Base-by-base conservation (phyloP, 2,329 filamentous ascomycete genomes). In the Achaetomium macrosporum region DNA sequence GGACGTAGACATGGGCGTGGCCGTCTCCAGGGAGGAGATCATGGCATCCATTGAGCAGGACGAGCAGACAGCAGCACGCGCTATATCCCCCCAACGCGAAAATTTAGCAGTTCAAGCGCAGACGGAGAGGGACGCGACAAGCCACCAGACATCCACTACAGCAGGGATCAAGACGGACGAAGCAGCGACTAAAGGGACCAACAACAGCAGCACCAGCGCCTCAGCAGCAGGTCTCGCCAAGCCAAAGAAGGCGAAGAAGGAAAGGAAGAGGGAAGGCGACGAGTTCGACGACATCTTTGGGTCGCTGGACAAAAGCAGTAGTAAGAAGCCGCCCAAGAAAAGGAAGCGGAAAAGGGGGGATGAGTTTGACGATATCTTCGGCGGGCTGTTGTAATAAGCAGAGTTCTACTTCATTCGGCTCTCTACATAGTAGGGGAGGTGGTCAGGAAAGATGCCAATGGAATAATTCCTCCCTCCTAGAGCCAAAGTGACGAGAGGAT, bases 141-240 rank as follows among this genome's bases (percentile, higher is more conserved):
- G 25, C 25, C 25, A 7, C 4, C 33, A 35, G 10, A 35, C 10
- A 35, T 11, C 33, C 10, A 11, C 10, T 35, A 4, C 10, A 35
- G 33, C 33, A 12, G 15, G 4, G 15, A 16, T 3, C 2, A 44
- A 17, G 37, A 20, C 48, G 48, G 35, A 37, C 73, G 69, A 15
- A 3, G 31, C 17, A 13, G 19, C 5, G 16, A 37, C 2, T 3
- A 12, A 12, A 5, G 16, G n/a, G 33, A 37, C 4, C 5, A 25
- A 19, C 13, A 15, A 25, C 15, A 25, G 75, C 64, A 83, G 79
- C 67, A 82, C 78, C 61, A 33, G 61, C n/a, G 25, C 7, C 25
- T 25, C 25, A 25, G 7, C 7, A 25, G 25, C 4, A 25, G 4
- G 25, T 25, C 7, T 25, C n/a, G n/a, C n/a, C 4, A 25, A 36